Base-by-base conservation (phyloP, 805 yeast species). In the Pichia phayaonensis region DNA sequence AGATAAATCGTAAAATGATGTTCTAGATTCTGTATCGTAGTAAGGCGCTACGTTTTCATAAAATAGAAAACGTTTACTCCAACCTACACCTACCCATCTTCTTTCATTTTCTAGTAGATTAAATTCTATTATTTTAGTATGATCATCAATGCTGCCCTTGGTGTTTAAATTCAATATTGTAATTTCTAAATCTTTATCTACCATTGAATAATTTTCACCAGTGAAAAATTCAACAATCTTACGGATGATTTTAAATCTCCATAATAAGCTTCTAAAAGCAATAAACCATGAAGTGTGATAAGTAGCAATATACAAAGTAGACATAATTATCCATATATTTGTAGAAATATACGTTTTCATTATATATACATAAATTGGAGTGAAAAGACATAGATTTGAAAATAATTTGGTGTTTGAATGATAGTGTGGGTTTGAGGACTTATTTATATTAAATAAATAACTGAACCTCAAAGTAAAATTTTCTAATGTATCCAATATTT, bases 11-110 rank as follows among this genome's bases (percentile, higher is more conserved):
- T 64, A 45, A 40, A 63, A 57, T 23, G 66, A 54, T 50, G 63
- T 55, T 49, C 60, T 62, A 11, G 66, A 65, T 15, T 69, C 61
- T 26, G 66, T 74, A 51, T 71, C 72, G 41, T 83, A 77, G 56
- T 66, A 81, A 20, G 70, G 66, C 1, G 77, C 4, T 34, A 8
- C 58, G 24, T 84, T 57, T 53, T 81, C 86, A 50, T 71, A 68
- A 2, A 85, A 84, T 4, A 79, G 57, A 38, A 79, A 59, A 18
- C 67, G 64, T 45, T 71, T 69, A 39, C 75, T 63, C 85, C 85
- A 81, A 8, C 85, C 86, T 18, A 80, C 52, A 0, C 82, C 84
- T 3, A 80, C 36, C 84, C 85, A 80, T 44, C 84, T 65, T 56
- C 87, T 68, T 59, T 81, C 81, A 56, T 81, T 76, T 56, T 81